Conservation (phyloP, 805 yeast species). For the Candida glaebosa region DNA sequence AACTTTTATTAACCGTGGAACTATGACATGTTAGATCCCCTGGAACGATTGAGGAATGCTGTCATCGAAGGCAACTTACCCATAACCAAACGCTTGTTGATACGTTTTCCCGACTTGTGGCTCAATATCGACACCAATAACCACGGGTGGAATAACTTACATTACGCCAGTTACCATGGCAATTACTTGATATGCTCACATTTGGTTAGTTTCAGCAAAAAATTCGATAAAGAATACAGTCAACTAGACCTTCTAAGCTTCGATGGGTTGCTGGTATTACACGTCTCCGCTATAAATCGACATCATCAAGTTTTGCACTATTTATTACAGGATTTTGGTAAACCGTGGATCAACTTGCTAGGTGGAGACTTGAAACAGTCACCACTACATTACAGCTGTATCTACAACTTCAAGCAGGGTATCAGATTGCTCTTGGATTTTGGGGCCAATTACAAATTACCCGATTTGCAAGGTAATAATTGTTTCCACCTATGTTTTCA, state of each 20-base stretch:
- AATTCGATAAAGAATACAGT: constrained; percentile 13
- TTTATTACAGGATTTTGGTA: constrained; percentile 39
- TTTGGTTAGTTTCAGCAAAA: constrained; percentile 29
- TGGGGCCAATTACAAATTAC: constrained; percentile 33
- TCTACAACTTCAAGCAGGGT: constrained; percentile 35
- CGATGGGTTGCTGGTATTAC: constrained; percentile 34
- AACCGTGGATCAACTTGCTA: constrained; percentile 31
- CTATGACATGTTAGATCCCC: constrained; percentile 30
- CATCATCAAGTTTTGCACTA: constrained; percentile 42
- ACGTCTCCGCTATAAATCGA: constrained; percentile 27
- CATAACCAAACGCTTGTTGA: constrained; percentile 34
- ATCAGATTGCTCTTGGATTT: constrained; percentile 35
- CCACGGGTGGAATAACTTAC: constrained; percentile 41
- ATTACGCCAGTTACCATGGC: constrained; percentile 40
- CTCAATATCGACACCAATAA: constrained; percentile 32
- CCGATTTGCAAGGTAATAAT: constrained; percentile 33
- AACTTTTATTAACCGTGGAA: neutral
- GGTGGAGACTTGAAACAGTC: constrained; percentile 32
- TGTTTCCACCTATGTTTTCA: constrained; percentile 39
- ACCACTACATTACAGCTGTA: constrained; percentile 37
- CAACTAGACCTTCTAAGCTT: constrained; percentile 34
- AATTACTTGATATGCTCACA: constrained; percentile 41
- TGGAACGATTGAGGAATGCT: constrained; percentile 36
- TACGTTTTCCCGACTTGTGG: constrained; percentile 43
- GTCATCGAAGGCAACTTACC: constrained; percentile 36